Conservation (phyloP, 306 rosid genomes). For the Ammopiptanthus mongolicus region DNA sequence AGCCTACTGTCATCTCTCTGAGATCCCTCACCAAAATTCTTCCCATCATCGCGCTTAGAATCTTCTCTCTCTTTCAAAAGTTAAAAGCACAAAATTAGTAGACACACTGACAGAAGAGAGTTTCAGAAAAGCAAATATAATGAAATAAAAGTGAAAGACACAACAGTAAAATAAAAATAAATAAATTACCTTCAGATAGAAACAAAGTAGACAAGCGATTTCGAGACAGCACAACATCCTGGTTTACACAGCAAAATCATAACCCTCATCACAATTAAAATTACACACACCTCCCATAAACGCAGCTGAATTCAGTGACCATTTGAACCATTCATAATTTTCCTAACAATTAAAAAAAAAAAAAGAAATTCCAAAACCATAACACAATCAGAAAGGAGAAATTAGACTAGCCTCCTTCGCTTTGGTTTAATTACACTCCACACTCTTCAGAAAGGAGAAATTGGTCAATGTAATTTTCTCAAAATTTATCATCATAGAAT, state of each 20-base stretch:
- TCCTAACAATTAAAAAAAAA: neutral
- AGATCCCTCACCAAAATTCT: slow-evolving; percentile 26
- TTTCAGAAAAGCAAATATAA: neutral
- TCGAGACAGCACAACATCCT: slow-evolving; percentile 59
- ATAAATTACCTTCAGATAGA: slow-evolving; percentile 50
- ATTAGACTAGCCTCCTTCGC: too few species aligned
- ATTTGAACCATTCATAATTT: neutral
- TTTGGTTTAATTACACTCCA: too few species aligned
- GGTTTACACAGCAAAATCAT: slow-evolving; percentile 4
- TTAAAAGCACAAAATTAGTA: slow-evolving; percentile 1
- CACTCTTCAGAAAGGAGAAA: too few species aligned
- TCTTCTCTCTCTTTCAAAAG: slow-evolving; percentile 38
- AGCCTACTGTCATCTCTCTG: slow-evolving; percentile 37
- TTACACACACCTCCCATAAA: neutral
- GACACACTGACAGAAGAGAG: neutral
- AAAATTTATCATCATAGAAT: neutral
- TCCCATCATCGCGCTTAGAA: slow-evolving; percentile 21
- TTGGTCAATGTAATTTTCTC: too few species aligned
- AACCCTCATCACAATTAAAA: neutral
- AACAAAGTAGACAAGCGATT: slow-evolving; percentile 62
- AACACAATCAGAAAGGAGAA: neutral
- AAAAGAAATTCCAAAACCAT: neutral
- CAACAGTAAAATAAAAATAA: neutral
- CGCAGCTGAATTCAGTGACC: neutral
- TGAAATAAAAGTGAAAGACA: neutral